Conservation (phyloP, 2,329 filamentous ascomycete species). For the Fusarium euwallaceae region DNA sequence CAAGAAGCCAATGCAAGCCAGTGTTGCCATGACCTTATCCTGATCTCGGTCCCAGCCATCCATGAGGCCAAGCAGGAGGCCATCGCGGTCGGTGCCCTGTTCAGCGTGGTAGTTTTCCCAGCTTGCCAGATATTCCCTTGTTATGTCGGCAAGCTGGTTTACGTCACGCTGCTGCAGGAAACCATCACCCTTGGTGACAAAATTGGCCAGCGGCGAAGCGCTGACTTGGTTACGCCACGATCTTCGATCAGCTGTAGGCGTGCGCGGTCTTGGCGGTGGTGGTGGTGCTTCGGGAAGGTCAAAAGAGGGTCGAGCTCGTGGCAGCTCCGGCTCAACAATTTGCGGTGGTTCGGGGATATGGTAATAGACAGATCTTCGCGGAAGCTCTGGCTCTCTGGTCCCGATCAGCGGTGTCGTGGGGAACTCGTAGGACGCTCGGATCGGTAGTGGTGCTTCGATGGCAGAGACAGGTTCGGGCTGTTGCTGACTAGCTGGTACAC, state of each 20-base stretch:
- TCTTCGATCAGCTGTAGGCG: background rate
- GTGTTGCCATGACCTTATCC: background rate
- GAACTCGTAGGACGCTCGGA: background rate
- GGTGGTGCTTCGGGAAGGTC: background rate
- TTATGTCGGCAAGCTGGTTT: background rate
- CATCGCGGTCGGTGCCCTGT: conserved; percentile 4
- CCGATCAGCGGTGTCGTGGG: background rate
- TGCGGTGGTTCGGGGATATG: background rate
- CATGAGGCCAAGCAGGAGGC: background rate
- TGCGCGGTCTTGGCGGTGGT: background rate
- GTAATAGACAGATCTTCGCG: background rate
- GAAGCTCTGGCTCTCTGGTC: background rate
- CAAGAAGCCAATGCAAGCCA: conserved; percentile 1
- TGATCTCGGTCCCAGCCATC: background rate
- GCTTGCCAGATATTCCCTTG: background rate
- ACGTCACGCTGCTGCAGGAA: background rate
- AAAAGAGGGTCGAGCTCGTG: background rate
- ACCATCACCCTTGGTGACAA: background rate
- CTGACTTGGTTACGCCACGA: background rate
- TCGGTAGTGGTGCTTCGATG: background rate
- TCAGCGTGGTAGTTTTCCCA: background rate
- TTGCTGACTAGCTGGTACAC: background rate
- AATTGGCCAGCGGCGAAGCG: background rate
- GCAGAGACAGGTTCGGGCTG: background rate
- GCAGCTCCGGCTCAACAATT: background rate